phyloP scores from a whole-genome alignment of 331 rosid genomes.

The Pyrus hybrid region DNA sequence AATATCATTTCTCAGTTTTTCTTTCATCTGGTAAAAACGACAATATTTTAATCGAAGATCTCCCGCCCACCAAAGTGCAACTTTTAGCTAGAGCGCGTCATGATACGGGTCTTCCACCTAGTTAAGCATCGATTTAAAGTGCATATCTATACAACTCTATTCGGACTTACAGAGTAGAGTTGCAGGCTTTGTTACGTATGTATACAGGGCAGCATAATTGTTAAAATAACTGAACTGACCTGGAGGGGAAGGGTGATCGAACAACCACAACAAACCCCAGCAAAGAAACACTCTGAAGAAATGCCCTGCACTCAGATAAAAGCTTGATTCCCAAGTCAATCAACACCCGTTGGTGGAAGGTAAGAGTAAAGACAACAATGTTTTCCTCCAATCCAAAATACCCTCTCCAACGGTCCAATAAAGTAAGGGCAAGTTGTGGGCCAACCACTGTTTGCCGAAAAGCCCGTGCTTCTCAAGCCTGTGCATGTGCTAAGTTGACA shows the following conservation, averaged over 20 bases:
- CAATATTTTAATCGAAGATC: not conserved
- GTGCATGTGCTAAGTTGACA: too few species aligned
- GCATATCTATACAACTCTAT: too few species aligned
- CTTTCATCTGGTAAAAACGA: not conserved
- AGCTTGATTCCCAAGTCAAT: not conserved
- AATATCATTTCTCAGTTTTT: not conserved
- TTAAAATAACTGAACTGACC: conserved; percentile 23
- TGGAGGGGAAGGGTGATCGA: conserved; percentile 52
- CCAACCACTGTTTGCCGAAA: too few species aligned
- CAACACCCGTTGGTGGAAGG: not conserved
- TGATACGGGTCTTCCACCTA: not conserved
- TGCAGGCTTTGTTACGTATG: too few species aligned
- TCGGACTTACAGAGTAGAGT: too few species aligned
- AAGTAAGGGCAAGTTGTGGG: too few species aligned
- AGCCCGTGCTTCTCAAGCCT: too few species aligned
- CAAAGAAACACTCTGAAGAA: conserved; percentile 43
- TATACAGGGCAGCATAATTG: too few species aligned
- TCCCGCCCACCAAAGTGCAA: not conserved
- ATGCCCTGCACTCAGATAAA: conserved; percentile 36
- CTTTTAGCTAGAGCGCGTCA: not conserved
- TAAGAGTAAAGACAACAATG: rapidly evolving
- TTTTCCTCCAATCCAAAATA: rapidly evolving
- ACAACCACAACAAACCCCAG: conserved; percentile 62
- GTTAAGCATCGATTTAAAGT: not conserved
- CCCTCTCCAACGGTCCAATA: too few species aligned